Percentiles rank a stretch among this genome's conserved stretches.
Evolutionary conservation across 2,329 filamentous ascomycete species (phyloP).

Genomic region (Fusarium papillatum): DNA sequence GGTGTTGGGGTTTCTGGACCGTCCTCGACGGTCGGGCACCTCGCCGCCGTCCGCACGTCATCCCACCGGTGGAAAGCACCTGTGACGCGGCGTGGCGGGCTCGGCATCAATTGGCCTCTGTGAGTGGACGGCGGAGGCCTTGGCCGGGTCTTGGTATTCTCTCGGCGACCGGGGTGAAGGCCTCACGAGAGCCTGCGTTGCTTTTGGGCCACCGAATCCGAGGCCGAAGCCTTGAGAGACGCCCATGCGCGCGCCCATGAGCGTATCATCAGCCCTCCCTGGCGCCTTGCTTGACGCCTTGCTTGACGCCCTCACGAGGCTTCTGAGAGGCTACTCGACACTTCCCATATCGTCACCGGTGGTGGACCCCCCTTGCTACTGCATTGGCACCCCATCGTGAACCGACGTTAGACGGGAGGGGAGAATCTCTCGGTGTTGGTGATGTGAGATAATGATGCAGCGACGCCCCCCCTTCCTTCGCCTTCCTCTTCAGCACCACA

Average conservation of each 20-base stretch:
- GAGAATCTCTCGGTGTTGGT: conserved; percentile 9
- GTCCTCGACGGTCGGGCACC: conserved; percentile 26
- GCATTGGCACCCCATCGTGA: conserved; percentile 31
- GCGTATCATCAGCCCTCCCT: conserved; percentile 25
- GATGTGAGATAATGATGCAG: conserved; percentile 5
- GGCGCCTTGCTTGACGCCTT: conserved; percentile 29
- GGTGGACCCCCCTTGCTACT: conserved; percentile 28
- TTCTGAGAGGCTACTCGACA: conserved; percentile 25
- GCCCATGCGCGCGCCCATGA: conserved; percentile 22
- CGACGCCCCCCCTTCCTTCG: conserved; percentile 21
- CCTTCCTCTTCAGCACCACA: conserved; percentile 3
- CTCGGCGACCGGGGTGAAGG: conserved; percentile 33
- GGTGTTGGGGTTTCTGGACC: conserved; percentile 20
- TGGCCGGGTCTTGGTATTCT: conserved; percentile 37
- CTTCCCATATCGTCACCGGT: conserved; percentile 28
- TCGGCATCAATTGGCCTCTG: conserved; percentile 38
- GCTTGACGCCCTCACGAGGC: conserved; percentile 18
- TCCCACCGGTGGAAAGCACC: conserved; percentile 32
- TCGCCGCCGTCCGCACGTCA: conserved; percentile 39
- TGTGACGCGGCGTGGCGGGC: conserved; percentile 45
- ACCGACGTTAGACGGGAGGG: conserved; percentile 38
- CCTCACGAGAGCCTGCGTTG: conserved; percentile 25
- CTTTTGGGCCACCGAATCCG: conserved; percentile 29
- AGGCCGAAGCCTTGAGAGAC: conserved; percentile 38
- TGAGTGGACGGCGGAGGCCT: conserved; percentile 25